Conservation (phyloP, 768 basidiomycete species). For the Rhizopogon sp. region DNA sequence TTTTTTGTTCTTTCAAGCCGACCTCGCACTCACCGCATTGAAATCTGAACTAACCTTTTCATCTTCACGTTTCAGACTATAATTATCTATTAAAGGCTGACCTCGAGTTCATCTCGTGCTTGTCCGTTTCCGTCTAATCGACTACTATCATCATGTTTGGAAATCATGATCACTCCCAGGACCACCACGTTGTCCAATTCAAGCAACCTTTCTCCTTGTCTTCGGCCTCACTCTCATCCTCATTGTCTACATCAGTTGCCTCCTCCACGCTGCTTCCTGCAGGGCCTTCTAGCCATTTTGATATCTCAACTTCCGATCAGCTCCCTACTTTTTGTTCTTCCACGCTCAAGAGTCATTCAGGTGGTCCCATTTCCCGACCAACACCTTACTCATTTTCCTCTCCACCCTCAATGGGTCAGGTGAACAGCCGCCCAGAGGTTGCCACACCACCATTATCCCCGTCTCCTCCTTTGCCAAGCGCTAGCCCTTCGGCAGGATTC, state of each 20-base stretch:
- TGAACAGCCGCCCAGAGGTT: slow-evolving; percentile 28
- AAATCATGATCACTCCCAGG: slow-evolving; percentile 15
- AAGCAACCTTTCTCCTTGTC: slow-evolving; percentile 35
- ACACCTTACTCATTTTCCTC: slow-evolving; percentile 16
- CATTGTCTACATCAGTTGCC: slow-evolving; percentile 39
- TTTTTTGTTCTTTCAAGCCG: slow-evolving; percentile 7
- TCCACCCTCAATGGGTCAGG: slow-evolving; percentile 29
- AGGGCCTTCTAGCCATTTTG: slow-evolving; percentile 30
- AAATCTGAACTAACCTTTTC: slow-evolving; percentile 1
- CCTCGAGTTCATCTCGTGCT: slow-evolving; percentile 22
- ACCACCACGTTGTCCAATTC: slow-evolving; percentile 27
- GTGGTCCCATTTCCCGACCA: slow-evolving; percentile 19
- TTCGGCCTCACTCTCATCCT: slow-evolving; percentile 36
- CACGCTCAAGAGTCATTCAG: slow-evolving; percentile 29
- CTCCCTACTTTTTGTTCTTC: slow-evolving; percentile 29
- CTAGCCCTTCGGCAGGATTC: slow-evolving; percentile 18
- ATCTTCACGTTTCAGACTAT: slow-evolving; percentile 18
- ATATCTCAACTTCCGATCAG: slow-evolving; percentile 40
- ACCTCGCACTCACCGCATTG: slow-evolving; percentile 23
- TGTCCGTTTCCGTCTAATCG: slow-evolving; percentile 15
- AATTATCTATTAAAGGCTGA: slow-evolving; percentile 24
- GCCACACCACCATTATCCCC: slow-evolving; percentile 19
- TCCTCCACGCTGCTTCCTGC: slow-evolving; percentile 36
- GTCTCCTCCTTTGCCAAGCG: slow-evolving; percentile 16
- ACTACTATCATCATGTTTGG: slow-evolving; percentile 8